Base-by-base conservation (phyloP, 352 stramenopile species). In the Achlya hypogyna region DNA sequence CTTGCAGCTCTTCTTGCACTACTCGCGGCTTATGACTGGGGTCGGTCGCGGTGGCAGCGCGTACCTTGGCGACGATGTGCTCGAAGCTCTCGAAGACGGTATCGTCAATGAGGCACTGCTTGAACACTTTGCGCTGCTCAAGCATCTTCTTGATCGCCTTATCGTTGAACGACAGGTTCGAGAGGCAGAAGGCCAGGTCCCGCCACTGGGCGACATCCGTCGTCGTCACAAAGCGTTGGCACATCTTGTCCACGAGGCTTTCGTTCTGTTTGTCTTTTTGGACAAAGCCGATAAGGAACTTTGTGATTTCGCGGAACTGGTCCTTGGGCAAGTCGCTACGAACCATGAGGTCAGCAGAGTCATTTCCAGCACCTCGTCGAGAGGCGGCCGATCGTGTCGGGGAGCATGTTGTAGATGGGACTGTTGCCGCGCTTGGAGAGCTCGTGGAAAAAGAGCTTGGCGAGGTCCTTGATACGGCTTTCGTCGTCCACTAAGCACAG, bases 341-440 rank as follows among this genome's bases (percentile, higher is more conserved):
- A 35, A 71, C n/a, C 52, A 18, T 31, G 23, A 5, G n/a, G 32
- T 22, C 16, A 35, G 52, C 28, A 69, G 62, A 29, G 8, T 25
- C 4, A 62, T 5, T 29, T 45, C 63, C 10, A 40, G 34, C 62
- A 91, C 81, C 80, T 91, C 29, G 76, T 78, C 6, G 82, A 91
- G n/a, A 98, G 73, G 64, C 96, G 87, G 56, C 93, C 88, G 51
- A 99, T 89, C 60, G 97, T 98, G 72, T 99, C 97, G 8, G 96
- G 96, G 8, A 99, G 79, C 68, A 99, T 88, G 76, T 99, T 99
- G 87, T 99, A 99, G 56, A 99, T 95, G 23, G 96, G 96, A 70
- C 98, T 98, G 70, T 96, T 98, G 8, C 87, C 94, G 51, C 97
- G 89, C 75, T 98, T 98, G 40, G 88, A 96, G 4, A 99, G 78